phyloP scores from a whole-genome alignment of 2,329 filamentous ascomycete genomes.

The Penicillium sumatraense region DNA sequence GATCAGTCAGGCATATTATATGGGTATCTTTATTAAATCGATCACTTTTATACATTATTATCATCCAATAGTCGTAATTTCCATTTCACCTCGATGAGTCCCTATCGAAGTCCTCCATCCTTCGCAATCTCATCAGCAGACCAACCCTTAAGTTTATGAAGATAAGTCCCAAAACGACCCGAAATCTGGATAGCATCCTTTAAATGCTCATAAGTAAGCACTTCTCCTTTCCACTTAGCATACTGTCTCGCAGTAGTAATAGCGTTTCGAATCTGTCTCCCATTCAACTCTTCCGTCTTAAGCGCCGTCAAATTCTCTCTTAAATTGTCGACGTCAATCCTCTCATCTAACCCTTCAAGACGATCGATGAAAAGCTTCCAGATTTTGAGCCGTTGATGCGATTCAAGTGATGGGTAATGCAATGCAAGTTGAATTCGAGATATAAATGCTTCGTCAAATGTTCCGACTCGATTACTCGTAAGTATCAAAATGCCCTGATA shows the following conservation, averaged over 20 bases:
- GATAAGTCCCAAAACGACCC: neutral
- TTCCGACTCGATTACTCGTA: slow-evolving; percentile 3
- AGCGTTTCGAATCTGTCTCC: slow-evolving; percentile 1
- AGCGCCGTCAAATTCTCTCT: neutral
- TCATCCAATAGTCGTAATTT: no score
- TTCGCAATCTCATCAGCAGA: neutral
- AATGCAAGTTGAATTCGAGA: neutral
- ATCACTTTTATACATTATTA: no score
- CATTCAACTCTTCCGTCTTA: neutral
- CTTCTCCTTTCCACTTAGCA: neutral
- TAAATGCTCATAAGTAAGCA: neutral
- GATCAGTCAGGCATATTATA: no score
- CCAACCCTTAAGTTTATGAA: neutral
- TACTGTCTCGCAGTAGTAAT: neutral
- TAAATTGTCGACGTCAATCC: neutral
- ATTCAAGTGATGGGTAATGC: neutral
- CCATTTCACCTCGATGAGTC: no score
- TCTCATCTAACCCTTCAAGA: neutral
- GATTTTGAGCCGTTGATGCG: neutral
- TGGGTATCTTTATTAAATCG: no score
- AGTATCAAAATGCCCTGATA: slow-evolving; percentile 1
- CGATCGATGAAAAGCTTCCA: neutral
- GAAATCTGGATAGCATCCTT: neutral
- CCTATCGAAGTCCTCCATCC: neutral
- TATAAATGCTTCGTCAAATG: slow-evolving; percentile 4